These are phyloP conservation scores for Aureobasidium melanogenum DNA, from an alignment of 2,329 filamentous ascomycete species.

Conservation along the genomic window DNA sequence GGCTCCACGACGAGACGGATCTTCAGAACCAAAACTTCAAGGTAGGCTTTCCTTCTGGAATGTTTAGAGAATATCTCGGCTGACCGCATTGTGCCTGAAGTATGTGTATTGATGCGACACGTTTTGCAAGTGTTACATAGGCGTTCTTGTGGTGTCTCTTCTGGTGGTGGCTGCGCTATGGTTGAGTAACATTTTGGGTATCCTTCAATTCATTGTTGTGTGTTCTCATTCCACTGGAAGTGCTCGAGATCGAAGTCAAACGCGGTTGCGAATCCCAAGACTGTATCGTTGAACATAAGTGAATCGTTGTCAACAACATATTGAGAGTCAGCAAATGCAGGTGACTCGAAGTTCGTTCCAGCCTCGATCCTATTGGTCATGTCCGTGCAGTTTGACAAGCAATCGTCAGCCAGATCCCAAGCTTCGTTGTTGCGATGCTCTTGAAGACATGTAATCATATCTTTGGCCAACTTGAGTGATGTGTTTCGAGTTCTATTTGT, in stretches of 20 bases:
- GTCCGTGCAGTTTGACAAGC: neutral
- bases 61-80: neutral
- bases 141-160: too few relatives aligned
- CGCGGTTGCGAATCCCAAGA: neutral
- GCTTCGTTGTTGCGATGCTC: neutral
- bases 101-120: neutral
- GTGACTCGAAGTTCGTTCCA: neutral
- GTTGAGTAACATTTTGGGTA: too few relatives aligned
- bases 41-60: neutral
- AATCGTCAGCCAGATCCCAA: neutral
- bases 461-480: neutral
- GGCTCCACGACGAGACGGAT: slow-evolving; percentile 10
- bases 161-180: too few relatives aligned
- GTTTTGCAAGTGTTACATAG: too few relatives aligned
- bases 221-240: neutral
- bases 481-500: neutral
- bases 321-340: neutral
- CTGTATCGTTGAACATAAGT: neutral
- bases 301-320: neutral
- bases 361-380: neutral
- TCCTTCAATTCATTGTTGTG: neutral
- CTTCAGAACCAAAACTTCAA: slow-evolving; percentile 3
- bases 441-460: neutral
- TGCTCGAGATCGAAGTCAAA: neutral
- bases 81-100: neutral